These are phyloP conservation scores for Phytomonas francai DNA, from an alignment of 208 protist species.

Conservation along the genomic window DNA sequence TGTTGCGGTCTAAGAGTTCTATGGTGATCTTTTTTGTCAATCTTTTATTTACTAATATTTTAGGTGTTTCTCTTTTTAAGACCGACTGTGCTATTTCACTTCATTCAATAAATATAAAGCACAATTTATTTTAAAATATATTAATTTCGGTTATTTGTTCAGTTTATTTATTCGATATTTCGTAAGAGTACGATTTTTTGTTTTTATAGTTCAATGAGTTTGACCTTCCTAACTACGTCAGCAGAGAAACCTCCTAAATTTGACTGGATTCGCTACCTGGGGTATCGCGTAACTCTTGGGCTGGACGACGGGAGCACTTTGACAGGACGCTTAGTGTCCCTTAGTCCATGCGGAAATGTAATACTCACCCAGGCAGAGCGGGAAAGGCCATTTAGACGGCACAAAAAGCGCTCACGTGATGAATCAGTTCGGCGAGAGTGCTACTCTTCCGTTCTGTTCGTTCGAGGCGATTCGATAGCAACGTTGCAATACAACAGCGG, in stretches of 20 bases:
- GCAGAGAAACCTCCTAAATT: constrained; percentile 25
- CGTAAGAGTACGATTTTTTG: not conserved
- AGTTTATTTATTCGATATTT: constrained; percentile 9
- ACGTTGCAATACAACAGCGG: constrained; percentile 50
- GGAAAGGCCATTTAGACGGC: constrained; percentile 33
- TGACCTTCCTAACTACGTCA: constrained; percentile 2
- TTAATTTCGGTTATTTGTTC: not conserved
- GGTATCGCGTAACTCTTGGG: constrained; percentile 53
- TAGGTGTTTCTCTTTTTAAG: constrained; percentile 2
- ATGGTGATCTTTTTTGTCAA: not conserved
- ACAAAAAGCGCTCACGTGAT: constrained; percentile 5
- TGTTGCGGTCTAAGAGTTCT: not conserved
- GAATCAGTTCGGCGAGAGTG: constrained; percentile 27
- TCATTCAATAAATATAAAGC: not conserved
- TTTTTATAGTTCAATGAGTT: not conserved
- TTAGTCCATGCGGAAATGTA: constrained; percentile 58
- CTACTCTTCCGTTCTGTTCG: constrained; percentile 67
- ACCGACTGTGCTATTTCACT: not conserved
- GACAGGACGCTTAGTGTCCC: constrained; percentile 61
- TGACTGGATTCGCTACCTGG: constrained; percentile 44
- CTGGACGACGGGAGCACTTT: constrained; percentile 67
- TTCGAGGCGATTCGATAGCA: constrained; percentile 56
- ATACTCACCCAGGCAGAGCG: constrained; percentile 74
- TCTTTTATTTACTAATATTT: constrained; percentile 2
- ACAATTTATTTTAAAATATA: not conserved